Evolutionary conservation across 1,284 basidiomycete species (phyloP).

Genomic region (Ganoderma leucocontextum): DNA sequence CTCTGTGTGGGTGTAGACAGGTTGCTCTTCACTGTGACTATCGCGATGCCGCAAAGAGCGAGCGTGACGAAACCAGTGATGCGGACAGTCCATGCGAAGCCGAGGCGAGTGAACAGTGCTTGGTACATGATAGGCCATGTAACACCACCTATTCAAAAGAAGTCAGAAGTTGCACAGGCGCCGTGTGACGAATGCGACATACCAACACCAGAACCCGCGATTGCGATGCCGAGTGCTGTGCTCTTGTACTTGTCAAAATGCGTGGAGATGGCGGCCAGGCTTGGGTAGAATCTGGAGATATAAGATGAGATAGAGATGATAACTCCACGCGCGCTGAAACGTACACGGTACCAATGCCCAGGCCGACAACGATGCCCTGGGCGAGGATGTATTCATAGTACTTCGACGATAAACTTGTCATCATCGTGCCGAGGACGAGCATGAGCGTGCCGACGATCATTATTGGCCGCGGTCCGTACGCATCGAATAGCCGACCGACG

Average conservation of each 20-base stretch:
- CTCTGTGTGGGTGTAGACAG: slow-evolving; percentile 26
- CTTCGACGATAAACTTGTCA: slow-evolving; percentile 46
- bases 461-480: slow-evolving; percentile 42
- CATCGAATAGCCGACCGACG: slow-evolving; percentile 47
- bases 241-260: slow-evolving; percentile 64
- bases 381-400: slow-evolving; percentile 50
- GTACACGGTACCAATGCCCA: slow-evolving; percentile 47
- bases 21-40: slow-evolving; percentile 39
- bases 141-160: slow-evolving; percentile 60
- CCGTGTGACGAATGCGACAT: slow-evolving; percentile 9
- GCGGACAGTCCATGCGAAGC: slow-evolving; percentile 68
- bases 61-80: slow-evolving; percentile 46
- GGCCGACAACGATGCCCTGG: slow-evolving; percentile 47
- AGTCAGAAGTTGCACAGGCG: not conserved
- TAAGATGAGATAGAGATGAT: slow-evolving; percentile 6
- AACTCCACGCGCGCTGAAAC: slow-evolving; percentile 22
- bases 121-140: slow-evolving; percentile 73
- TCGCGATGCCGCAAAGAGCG: slow-evolving; percentile 40
- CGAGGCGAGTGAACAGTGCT: slow-evolving; percentile 59
- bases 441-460: slow-evolving; percentile 44
- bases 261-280: slow-evolving; percentile 45
- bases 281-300: slow-evolving; percentile 40
- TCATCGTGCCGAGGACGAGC: slow-evolving; percentile 47
- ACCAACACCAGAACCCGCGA: slow-evolving; percentile 44
- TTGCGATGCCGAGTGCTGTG: slow-evolving; percentile 62